Conservation (phyloP, 1,284 basidiomycete genomes). For the Laetiporus sulphureus region DNA sequence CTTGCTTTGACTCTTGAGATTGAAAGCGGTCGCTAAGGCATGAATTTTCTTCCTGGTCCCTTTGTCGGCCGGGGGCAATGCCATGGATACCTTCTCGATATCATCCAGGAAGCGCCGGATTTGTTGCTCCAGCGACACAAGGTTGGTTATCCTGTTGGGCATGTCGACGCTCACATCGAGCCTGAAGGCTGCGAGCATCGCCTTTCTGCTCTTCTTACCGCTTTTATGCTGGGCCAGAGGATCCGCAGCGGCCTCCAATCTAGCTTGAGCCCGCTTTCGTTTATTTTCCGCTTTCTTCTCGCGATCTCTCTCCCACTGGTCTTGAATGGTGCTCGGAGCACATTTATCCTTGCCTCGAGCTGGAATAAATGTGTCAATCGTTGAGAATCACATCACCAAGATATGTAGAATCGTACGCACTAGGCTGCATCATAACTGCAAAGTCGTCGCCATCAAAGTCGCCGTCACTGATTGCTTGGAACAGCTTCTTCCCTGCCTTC, state of each 20-base stretch:
- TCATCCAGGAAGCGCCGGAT: slow-evolving; percentile 66
- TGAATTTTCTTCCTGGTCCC: slow-evolving; percentile 67
- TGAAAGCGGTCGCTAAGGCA: slow-evolving; percentile 70
- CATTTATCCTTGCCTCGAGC: slow-evolving; percentile 52
- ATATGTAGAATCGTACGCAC: slow-evolving; percentile 16
- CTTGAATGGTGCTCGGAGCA: slow-evolving; percentile 58
- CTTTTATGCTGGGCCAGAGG: slow-evolving; percentile 49
- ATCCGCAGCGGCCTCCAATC: slow-evolving; percentile 49
- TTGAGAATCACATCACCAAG: neutral
- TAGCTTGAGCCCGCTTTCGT: slow-evolving; percentile 51
- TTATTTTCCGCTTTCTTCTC: slow-evolving; percentile 78
- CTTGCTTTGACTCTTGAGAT: slow-evolving; percentile 70
- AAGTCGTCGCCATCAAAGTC: slow-evolving; percentile 41
- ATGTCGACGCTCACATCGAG: slow-evolving; percentile 40
- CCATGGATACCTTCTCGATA: slow-evolving; percentile 45
- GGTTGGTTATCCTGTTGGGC: slow-evolving; percentile 47
- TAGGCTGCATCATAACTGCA: slow-evolving; percentile 17
- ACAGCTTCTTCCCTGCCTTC: slow-evolving; percentile 52
- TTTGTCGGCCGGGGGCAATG: slow-evolving; percentile 74
- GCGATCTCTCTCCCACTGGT: slow-evolving; percentile 78
- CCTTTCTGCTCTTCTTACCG: slow-evolving; percentile 64
- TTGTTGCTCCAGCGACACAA: slow-evolving; percentile 54
- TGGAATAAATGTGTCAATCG: slow-evolving; percentile 17
- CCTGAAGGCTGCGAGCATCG: slow-evolving; percentile 46
- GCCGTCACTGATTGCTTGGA: slow-evolving; percentile 59